Evolutionary conservation across 495 filamentous ascomycete species (phyloP), one percentile per base, ranked within the genome.

Genomic region (Neurospora hispaniola): DNA sequence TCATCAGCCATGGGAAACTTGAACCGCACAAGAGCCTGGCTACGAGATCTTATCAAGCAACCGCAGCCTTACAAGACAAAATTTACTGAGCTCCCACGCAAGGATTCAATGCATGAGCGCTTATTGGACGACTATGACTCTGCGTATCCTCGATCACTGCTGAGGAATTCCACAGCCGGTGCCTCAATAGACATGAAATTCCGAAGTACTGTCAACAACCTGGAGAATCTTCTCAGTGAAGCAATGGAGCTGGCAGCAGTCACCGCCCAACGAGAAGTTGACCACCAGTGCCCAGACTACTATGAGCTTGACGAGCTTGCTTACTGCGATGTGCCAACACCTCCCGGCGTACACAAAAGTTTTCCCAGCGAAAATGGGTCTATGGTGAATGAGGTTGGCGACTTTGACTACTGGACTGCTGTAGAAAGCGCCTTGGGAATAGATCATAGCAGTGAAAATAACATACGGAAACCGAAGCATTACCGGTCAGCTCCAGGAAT

Each of bases 191-290:
- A 81, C 71, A 62, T 73, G 20, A 74, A 78, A 9, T 76, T 79
- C 70, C 76, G 79, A 70, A 74, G 73, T 31, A 82, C 82, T 9
- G 78, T 86, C 74, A 77, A 75, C 18, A 80, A 84, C 70, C 79
- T 87, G 40, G 86, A 88, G 70, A 74, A 78, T 59, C 79, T 87
- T 14, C 78, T 87, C 20, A 79, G 78, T 43, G 82, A 87, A 75
- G 86, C 85, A 20, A 72, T 85, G 20, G 77, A 75, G 0, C 75
- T 88, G 23, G 85, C 84, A 20, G 78, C 81, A 35, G 75, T 85
- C 70, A 81, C 76, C 68, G 78, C 77, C 16, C 76, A 80, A 18
- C 74, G 79, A 66, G 75, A 76, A 72, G 54, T 66, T 10, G 73
- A 75, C 8, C 71, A 75, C 3, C 48, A 74, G 12, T 48, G 70